Percentiles rank a stretch among this genome's conserved stretches.
These are phyloP conservation scores for Claviceps lovelessii DNA, from an alignment of 2,329 filamentous ascomycete genomes.

Conservation along the genomic window DNA sequence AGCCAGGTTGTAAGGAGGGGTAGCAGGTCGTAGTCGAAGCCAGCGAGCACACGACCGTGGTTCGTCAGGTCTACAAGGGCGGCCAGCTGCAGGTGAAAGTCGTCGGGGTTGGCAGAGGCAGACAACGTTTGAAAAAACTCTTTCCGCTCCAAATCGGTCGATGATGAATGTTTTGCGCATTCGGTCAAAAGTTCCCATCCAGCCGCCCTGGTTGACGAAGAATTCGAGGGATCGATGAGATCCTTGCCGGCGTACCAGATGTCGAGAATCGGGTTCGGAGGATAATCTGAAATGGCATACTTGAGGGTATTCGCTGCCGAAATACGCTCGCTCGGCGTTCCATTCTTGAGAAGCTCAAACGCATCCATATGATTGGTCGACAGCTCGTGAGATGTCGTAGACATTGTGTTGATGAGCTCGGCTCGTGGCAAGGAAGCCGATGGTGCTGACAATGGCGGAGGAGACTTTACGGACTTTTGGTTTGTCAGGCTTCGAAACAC, in stretches of 20 bases:
- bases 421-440: slow-evolving; percentile 25
- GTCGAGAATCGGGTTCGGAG: slow-evolving; percentile 42
- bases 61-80: slow-evolving; percentile 48
- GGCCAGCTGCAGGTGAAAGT: slow-evolving; percentile 52
- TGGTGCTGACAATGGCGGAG: slow-evolving; percentile 27
- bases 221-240: slow-evolving; percentile 43
- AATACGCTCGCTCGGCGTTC: slow-evolving; percentile 37
- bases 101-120: slow-evolving; percentile 39
- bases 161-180: slow-evolving; percentile 47
- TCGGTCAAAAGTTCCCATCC: slow-evolving; percentile 53
- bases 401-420: slow-evolving; percentile 30
- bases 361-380: slow-evolving; percentile 38
- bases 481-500: slow-evolving; percentile 50
- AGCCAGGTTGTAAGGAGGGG: slow-evolving; percentile 50
- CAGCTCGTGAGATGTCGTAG: slow-evolving; percentile 27
- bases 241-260: slow-evolving; percentile 56
- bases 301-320: slow-evolving; percentile 44
- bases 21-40: slow-evolving; percentile 54
- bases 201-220: slow-evolving; percentile 37
- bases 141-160: slow-evolving; percentile 51
- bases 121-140: slow-evolving; percentile 52
- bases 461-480: slow-evolving; percentile 38
- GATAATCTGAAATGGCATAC: slow-evolving; percentile 41
- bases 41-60: slow-evolving; percentile 45
- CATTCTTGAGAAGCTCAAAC: slow-evolving; percentile 40